These are phyloP conservation scores for Diutina mesorugosa DNA, from an alignment of 1,139 yeast species.

Conservation along the genomic window DNA sequence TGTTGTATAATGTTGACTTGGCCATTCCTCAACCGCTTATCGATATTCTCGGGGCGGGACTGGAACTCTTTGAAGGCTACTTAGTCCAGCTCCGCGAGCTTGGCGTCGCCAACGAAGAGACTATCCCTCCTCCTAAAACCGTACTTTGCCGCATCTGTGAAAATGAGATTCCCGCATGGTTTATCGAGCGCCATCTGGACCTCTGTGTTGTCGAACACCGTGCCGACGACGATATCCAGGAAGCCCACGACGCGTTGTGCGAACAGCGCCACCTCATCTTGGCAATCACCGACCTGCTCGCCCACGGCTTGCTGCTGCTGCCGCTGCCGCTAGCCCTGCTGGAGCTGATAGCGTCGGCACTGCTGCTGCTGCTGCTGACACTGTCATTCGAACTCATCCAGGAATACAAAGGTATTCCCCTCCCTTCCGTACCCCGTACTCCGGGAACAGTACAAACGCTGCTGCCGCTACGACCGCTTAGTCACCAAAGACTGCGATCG, in stretches of 20 bases:
- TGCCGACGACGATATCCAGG: conserved; percentile 67
- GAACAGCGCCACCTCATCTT: conserved; percentile 56
- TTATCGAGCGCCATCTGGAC: conserved; percentile 86
- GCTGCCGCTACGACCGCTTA: conserved; percentile 11
- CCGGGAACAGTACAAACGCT: conserved; percentile 12
- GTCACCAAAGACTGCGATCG: conserved; percentile 4
- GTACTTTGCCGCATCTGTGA: conserved; percentile 91
- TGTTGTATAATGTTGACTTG: conserved; percentile 47
- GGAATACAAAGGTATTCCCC: conserved; percentile 51
- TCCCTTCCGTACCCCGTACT: conserved; percentile 19
- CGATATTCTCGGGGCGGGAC: conserved; percentile 76
- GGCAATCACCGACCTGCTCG: conserved; percentile 14
- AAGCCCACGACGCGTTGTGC: conserved; percentile 60
- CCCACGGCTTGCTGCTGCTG: conserved; percentile 8
- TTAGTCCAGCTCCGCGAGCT: conserved; percentile 47
- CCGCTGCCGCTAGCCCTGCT: conserved; percentile 10
- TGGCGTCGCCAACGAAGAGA: conserved; percentile 47
- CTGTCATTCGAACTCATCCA: conserved; percentile 8
- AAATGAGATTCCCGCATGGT: conserved; percentile 88
- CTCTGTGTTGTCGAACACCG: conserved; percentile 78
- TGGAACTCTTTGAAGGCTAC: conserved; percentile 71
- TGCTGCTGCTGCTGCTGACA: conserved; percentile 8
- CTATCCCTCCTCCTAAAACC: conserved; percentile 64
- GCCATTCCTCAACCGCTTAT: conserved; percentile 57
- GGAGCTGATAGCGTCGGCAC: conserved; percentile 3